Evolutionary conservation across 1,284 basidiomycete genomes (phyloP), one percentile per base, ranked within the genome.

Genomic region (Cutaneotrichosporon cavernicola): DNA sequence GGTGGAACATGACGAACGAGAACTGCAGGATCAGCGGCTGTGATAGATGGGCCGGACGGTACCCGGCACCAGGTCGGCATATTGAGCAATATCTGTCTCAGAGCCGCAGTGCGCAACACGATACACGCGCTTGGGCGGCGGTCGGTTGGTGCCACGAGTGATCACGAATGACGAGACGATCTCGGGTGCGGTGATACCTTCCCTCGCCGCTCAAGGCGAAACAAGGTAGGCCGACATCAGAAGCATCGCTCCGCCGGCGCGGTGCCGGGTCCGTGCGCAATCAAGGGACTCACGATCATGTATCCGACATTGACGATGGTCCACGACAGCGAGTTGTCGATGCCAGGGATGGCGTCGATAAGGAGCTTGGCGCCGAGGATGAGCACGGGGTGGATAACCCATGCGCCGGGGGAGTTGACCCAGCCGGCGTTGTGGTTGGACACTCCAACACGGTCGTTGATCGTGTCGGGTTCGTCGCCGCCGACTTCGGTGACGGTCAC

Each of bases 331-430:
- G 98, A 89, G 77, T 93, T 91, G 13, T 89, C 89, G 87, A 98
- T 94, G 46, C 93, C 92, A 0, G 96, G 96, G 53, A 99, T 85
- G 31, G 91, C 91, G 82, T 98, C 96, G 69, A 99, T 86, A 69
- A 97, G 85, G 67, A 98, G 86, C 83, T 98, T 99, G 64, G 91
- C 94, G 43, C 87, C 81, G 58, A 91, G 83, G 73, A 99, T 95
- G 73, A 99, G 87, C 32, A 99, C 89, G 60, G 96, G 87, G 80
- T 99, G 96, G 69, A 99, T 98, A 71, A 96, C 84, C 96, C 96
- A 99, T 68, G 97, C 96, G 68, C 94, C 94, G 82, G 99, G 99
- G 68, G 91, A 88, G 77, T 99, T 97, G 74, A 99, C 97, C 96
- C 96, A 99, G 75, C 94, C 89, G 10, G 93, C 94, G 79, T 99